These are phyloP conservation scores for Fusarium praegraminearum DNA, from an alignment of 2,329 filamentous ascomycete species.

Conservation along the genomic window DNA sequence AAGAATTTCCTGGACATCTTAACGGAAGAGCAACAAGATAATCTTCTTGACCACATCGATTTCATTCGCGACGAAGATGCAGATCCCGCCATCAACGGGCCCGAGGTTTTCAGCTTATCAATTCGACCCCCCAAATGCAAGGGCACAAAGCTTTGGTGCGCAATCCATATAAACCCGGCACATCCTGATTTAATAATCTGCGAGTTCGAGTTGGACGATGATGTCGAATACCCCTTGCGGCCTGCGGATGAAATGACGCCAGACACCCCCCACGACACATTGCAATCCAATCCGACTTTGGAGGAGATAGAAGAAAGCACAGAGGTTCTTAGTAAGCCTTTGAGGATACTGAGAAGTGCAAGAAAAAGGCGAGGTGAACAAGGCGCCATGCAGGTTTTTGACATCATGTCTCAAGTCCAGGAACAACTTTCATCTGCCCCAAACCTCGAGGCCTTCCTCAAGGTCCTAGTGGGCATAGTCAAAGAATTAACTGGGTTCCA, in stretches of 20 bases:
- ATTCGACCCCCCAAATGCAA: slow-evolving; percentile 70
- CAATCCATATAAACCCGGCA: slow-evolving; percentile 78
- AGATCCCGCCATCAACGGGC: slow-evolving; percentile 79
- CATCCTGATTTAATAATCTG: slow-evolving; percentile 82
- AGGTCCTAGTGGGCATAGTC: slow-evolving; percentile 84
- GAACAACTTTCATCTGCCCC: slow-evolving; percentile 83
- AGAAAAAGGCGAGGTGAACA: slow-evolving; percentile 82
- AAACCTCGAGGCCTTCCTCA: slow-evolving; percentile 78
- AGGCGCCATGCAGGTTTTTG: slow-evolving; percentile 89
- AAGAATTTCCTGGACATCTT: slow-evolving; percentile 85
- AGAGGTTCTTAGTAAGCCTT: slow-evolving; percentile 77
- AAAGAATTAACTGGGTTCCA: slow-evolving; percentile 93
- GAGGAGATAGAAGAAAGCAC: slow-evolving; percentile 84
- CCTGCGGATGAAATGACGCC: slow-evolving; percentile 70
- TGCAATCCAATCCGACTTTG: slow-evolving; percentile 76
- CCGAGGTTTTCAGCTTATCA: slow-evolving; percentile 86
- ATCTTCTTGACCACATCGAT: slow-evolving; percentile 85
- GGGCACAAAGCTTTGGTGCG: slow-evolving; percentile 84
- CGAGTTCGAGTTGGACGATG: slow-evolving; percentile 90
- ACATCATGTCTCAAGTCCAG: slow-evolving; percentile 91
- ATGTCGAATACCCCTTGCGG: slow-evolving; percentile 74
- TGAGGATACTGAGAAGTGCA: slow-evolving; percentile 81
- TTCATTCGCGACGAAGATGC: slow-evolving; percentile 87
- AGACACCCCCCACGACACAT: slow-evolving; percentile 77
- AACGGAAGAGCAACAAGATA: slow-evolving; percentile 85